Percentiles rank a stretch among this genome's conserved stretches.
Evolutionary conservation across 1,139 yeast genomes (phyloP).

Genomic region (Sugiyamaella pinicola): DNA sequence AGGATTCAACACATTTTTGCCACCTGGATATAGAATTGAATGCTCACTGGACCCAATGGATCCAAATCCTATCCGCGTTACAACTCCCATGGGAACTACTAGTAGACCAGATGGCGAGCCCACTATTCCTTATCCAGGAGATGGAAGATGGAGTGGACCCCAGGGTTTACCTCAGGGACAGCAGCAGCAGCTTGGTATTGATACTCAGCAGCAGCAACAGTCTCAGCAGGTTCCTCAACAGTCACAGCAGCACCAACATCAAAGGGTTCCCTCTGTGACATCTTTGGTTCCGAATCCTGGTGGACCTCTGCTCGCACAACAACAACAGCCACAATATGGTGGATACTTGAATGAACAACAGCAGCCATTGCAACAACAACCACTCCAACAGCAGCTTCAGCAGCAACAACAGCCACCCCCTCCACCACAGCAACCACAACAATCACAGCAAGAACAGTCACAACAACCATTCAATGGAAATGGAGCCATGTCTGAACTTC

Average conservation of each 20-base stretch:
- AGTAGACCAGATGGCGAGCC: conserved; percentile 58
- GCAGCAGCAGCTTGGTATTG: conserved; percentile 19
- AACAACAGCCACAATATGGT: conserved; percentile 24
- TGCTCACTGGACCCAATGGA: conserved; percentile 89
- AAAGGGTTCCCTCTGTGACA: conserved; percentile 13
- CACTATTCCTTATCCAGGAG: conserved; percentile 16
- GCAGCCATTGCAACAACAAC: conserved; percentile 22
- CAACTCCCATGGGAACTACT: conserved; percentile 93
- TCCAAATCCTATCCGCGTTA: conserved; percentile 89
- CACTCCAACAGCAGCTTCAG: conserved; percentile 19
- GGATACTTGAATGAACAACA: neutral
- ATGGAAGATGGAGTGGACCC: conserved; percentile 20
- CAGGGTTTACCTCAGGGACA: conserved; percentile 21
- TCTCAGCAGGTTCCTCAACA: conserved; percentile 10
- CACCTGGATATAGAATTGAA: conserved; percentile 94
- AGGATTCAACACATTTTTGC: conserved; percentile 95
- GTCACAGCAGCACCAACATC: conserved; percentile 5
- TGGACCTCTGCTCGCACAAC: conserved; percentile 16
- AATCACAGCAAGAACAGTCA: conserved; percentile 8
- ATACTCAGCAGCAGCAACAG: conserved; percentile 20
- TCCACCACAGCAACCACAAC: conserved; percentile 27
- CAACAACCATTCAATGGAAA: conserved; percentile 16
- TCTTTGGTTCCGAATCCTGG: neutral
- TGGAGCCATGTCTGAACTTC: conserved; percentile 44
- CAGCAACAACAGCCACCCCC: conserved; percentile 26